Evolutionary conservation across 768 basidiomycete genomes (phyloP).

Genomic region (Hemileccinum impolitum): DNA sequence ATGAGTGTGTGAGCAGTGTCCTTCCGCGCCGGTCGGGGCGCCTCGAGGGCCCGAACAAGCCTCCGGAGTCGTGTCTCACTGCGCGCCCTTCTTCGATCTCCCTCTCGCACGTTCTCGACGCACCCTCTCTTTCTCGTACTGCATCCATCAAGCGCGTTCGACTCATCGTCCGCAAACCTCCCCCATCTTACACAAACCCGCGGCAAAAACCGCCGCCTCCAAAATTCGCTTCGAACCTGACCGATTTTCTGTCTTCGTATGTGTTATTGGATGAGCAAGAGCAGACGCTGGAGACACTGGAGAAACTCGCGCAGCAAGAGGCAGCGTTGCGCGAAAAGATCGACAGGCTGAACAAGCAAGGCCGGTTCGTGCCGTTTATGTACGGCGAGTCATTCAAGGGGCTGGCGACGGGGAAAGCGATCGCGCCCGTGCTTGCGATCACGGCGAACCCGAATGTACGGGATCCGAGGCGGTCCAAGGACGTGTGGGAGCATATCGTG

Average conservation of each 20-base stretch:
- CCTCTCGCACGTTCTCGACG: not conserved
- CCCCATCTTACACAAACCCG: constrained; percentile 60
- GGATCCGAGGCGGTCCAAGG: constrained; percentile 31
- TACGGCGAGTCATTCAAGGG: constrained; percentile 22
- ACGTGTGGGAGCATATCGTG: constrained; percentile 61
- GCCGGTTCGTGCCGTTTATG: constrained; percentile 44
- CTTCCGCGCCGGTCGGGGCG: constrained; percentile 19
- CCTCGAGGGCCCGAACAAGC: constrained; percentile 15
- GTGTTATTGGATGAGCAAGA: constrained; percentile 49
- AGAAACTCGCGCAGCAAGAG: constrained; percentile 39
- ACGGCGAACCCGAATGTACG: constrained; percentile 17
- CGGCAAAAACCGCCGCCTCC: constrained; percentile 58
- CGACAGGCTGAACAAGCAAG: constrained; percentile 42
- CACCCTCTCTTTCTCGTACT: constrained; percentile 12
- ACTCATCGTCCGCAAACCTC: constrained; percentile 63
- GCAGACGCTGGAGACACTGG: constrained; percentile 38
- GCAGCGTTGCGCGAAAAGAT: constrained; percentile 43
- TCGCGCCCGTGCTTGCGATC: constrained; percentile 5
- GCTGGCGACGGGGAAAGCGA: constrained; percentile 1
- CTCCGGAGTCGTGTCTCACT: not conserved
- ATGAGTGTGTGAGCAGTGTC: constrained; percentile 3
- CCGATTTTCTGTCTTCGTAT: constrained; percentile 61
- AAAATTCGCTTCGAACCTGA: constrained; percentile 51
- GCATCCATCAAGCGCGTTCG: constrained; percentile 55
- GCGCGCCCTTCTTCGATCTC: not conserved